phyloP scores from a whole-genome alignment of 148 eudicot species.

The Limonium bicolor region DNA sequence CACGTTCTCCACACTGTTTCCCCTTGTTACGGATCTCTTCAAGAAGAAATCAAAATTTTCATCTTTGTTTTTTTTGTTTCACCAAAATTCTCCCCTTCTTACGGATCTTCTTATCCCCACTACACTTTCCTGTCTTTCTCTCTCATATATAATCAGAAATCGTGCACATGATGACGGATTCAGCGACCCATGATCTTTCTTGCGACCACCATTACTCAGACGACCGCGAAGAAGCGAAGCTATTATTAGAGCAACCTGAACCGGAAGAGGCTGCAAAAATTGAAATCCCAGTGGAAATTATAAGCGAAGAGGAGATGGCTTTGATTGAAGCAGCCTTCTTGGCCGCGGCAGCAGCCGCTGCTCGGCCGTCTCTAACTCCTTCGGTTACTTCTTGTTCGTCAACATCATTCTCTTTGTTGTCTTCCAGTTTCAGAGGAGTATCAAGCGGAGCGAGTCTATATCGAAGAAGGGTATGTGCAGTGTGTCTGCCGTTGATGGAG shows the following conservation, averaged over 20 bases:
- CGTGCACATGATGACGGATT: slow-evolving; percentile 1
- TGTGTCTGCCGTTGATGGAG: slow-evolving; percentile 17
- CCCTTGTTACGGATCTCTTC: too few species aligned
- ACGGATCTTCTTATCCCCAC: too few species aligned
- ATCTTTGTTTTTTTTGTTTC: too few species aligned
- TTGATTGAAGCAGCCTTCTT: slow-evolving; percentile 59
- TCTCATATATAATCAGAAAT: background rate
- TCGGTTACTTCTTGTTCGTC: background rate
- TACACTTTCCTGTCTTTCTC: slow-evolving; percentile 3
- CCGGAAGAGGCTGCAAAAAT: background rate
- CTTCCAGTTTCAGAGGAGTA: slow-evolving; percentile 11
- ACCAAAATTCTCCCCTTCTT: too few species aligned
- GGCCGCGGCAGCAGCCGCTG: slow-evolving; percentile 21
- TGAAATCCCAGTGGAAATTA: slow-evolving; percentile 49
- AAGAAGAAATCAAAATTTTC: too few species aligned
- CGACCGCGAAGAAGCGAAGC: background rate
- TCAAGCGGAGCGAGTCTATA: slow-evolving; percentile 20
- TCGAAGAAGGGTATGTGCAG: slow-evolving; percentile 20
- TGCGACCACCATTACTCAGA: background rate
- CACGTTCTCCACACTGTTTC: too few species aligned
- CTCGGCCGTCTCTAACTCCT: slow-evolving; percentile 1
- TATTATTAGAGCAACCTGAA: background rate
- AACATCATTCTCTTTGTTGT: slow-evolving; percentile 8
- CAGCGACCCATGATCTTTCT: slow-evolving; percentile 4
- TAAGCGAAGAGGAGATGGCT: slow-evolving; percentile 76